Evolutionary conservation across 2,329 filamentous ascomycete genomes (phyloP), one percentile per base, ranked within the genome.

Genomic region (Penicillium griseofulvum): DNA sequence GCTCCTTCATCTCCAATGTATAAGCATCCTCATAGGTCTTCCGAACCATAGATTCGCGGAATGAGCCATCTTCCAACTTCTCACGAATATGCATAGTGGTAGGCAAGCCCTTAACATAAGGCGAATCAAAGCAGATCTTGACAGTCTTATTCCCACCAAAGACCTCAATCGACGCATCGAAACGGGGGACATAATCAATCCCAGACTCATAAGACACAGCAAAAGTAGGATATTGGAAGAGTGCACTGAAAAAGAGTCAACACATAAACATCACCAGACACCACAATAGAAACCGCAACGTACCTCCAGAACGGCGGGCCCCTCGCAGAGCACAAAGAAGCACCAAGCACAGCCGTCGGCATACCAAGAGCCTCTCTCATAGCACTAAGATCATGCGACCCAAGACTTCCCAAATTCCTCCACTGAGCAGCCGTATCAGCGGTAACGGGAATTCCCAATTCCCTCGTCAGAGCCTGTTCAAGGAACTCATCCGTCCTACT

Each of bases 81-180:
- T 84, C 81, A 6, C 74, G 64, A 9, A 84, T 69, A 0, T 67
- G 69, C 65, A 84, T 75, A 1, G 73, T 80, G 9, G 81, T 78
- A 0, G 83, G 81, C 2, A 86, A 68, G 0, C 81, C 84, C 61
- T 85, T 85, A 36, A 86, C 71, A 55, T 81, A 86, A 0, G 84
- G 84, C 0, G 80, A 81, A 61, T 86, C 81, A 57, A 80, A 84
- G 29, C 78, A 64, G 17, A 86, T 73, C 2, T 72, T 72, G 0
- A 86, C 81, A 0, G 76, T 78, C 67, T 86, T 86, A 14, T 76
- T 69, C 14, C 71, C 64, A 0, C 76, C 76, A 61, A 81, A 86
- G 0, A 86, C 73, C 51, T 69, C 66, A 22, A 70, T 65, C n/a
- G 59, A 61, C 16, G 66, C 65, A 22, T 69, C 68, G 24, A 69